Evolutionary conservation across 2,329 filamentous ascomycete species (phyloP).

Genomic region (Xylariales sp.): DNA sequence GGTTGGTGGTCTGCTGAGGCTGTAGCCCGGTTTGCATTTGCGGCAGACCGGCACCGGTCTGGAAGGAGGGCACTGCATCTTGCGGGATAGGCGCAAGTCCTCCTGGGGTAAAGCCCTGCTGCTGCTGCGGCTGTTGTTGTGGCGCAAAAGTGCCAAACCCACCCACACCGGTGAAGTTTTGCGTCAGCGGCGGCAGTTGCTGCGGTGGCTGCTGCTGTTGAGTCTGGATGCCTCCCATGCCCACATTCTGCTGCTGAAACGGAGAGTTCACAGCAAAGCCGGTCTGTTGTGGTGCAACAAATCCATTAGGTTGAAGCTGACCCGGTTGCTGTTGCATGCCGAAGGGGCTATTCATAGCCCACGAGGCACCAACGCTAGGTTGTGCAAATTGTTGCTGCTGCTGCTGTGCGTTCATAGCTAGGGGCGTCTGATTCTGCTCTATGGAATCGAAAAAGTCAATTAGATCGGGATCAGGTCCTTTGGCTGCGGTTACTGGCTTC

Average conservation of each 20-base stretch:
- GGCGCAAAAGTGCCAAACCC: constrained; percentile 83
- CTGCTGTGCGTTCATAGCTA: constrained; percentile 41
- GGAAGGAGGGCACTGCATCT: constrained; percentile 47
- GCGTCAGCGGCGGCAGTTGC: constrained; percentile 30
- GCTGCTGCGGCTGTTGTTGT: no score
- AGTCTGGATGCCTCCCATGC: constrained; percentile 21
- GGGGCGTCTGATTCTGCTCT: constrained; percentile 77
- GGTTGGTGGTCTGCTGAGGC: constrained; percentile 70
- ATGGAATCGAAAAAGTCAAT: constrained; percentile 96
- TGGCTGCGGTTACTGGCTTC: constrained; percentile 44
- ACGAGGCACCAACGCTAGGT: constrained; percentile 31
- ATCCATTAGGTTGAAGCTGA: constrained; percentile 27
- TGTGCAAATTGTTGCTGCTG: constrained; percentile 28
- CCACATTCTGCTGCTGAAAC: constrained; percentile 34
- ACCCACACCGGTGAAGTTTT: constrained; percentile 63
- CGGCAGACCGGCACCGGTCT: constrained; percentile 37
- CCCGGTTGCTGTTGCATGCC: constrained; percentile 24
- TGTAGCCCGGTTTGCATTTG: constrained; percentile 35
- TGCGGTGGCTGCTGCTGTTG: constrained; percentile 35
- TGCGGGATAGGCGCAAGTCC: constrained; percentile 55
- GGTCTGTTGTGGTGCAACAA: constrained; percentile 25
- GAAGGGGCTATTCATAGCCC: constrained; percentile 27
- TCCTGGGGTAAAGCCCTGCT: constrained; percentile 50
- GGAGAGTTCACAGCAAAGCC: constrained; percentile 35
- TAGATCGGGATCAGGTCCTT: constrained; percentile 69